Base-by-base conservation (phyloP, 163 green algal species). In the Scenedesmus sp. region DNA sequence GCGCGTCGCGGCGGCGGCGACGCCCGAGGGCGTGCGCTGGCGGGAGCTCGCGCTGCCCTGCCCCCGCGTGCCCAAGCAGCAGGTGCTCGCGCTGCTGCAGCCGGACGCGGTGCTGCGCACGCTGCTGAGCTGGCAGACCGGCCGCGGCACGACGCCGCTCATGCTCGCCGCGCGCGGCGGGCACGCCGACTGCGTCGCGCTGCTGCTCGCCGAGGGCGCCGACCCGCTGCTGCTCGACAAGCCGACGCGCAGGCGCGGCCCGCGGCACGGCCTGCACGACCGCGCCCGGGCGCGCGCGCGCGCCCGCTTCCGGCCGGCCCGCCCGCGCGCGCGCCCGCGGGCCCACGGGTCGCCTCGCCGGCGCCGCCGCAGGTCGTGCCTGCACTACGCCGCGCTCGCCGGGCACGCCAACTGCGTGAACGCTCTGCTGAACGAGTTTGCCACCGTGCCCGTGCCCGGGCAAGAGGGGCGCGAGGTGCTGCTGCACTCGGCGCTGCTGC, bases 101-200 rank as follows among this genome's bases (percentile, higher is more conserved):
- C 63, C 63, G 42, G 10, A 3, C 2, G n/a, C 31, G 24, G 39
- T 72, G 44, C 14, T 72, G n/a, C 63, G 18, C 36, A 72, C 63
- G 33, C 33, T 80, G 44, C 26, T 80, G 18, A 80, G 60, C 33
- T 58, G 34, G 24, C 65, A 81, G 69, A 84, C 83, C 28, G 44
- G 36, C 13, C 78, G 70, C 31, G 82, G 82, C 15, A 44, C 79
- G 57, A 83, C 82, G 0, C 60, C 82, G 11, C 72, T 87, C 2
- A 85, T 85, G 82, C 70, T 87, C 18, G 82, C 82, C 1, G 84
- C 77, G 34, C 50, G 77, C 2, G 64, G 65, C 20, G 82, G 82
- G 22, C 72, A 85, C 69, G 62, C 28, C 48, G 53, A 54, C 17
- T 77, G 71, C 28, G 65, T 74, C 9, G 48, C 63, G 34, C n/a